phyloP scores from a whole-genome alignment of 208 protist genomes.

The Leptomonas seymouri region DNA sequence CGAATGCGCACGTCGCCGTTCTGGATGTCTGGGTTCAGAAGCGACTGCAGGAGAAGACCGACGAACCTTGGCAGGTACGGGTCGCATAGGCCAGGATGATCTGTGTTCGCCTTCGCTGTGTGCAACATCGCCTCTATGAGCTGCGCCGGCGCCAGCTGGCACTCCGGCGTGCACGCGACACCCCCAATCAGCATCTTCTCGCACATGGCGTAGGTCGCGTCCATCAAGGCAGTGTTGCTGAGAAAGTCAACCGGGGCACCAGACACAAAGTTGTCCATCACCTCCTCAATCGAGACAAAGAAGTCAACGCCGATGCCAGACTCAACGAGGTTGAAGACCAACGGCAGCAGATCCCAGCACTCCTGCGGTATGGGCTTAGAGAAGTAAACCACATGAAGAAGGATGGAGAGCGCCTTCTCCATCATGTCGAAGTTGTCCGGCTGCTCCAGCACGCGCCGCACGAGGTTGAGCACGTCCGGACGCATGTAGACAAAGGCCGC shows the following conservation, averaged over 20 bases:
- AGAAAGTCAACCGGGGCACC: slow-evolving; percentile 65
- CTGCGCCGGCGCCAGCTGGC: slow-evolving; percentile 69
- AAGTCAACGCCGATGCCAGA: slow-evolving; percentile 86
- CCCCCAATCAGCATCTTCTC: slow-evolving; percentile 83
- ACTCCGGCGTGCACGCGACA: slow-evolving; percentile 49
- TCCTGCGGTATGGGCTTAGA: slow-evolving; percentile 65
- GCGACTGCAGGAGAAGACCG: slow-evolving; percentile 65
- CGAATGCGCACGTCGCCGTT: slow-evolving; percentile 56
- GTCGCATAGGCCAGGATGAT: slow-evolving; percentile 51
- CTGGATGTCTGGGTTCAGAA: slow-evolving; percentile 60
- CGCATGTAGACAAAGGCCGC: slow-evolving; percentile 52
- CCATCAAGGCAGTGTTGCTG: slow-evolving; percentile 67
- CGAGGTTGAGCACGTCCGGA: slow-evolving; percentile 63
- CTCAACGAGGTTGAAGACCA: slow-evolving; percentile 70
- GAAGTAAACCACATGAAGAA: slow-evolving; percentile 69
- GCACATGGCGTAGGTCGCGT: slow-evolving; percentile 65
- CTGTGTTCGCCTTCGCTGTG: slow-evolving; percentile 65
- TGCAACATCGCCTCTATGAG: slow-evolving; percentile 89
- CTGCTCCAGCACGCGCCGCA: slow-evolving; percentile 57
- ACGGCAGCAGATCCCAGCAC: slow-evolving; percentile 70
- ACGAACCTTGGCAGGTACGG: slow-evolving; percentile 67
- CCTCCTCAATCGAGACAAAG: slow-evolving; percentile 79
- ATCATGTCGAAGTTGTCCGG: slow-evolving; percentile 85
- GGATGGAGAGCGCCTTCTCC: slow-evolving; percentile 81
- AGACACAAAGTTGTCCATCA: slow-evolving; percentile 87